Evolutionary conservation across 805 yeast species (phyloP), one percentile per base, ranked within the genome.

Genomic region (Kurtzmaniella fragi): DNA sequence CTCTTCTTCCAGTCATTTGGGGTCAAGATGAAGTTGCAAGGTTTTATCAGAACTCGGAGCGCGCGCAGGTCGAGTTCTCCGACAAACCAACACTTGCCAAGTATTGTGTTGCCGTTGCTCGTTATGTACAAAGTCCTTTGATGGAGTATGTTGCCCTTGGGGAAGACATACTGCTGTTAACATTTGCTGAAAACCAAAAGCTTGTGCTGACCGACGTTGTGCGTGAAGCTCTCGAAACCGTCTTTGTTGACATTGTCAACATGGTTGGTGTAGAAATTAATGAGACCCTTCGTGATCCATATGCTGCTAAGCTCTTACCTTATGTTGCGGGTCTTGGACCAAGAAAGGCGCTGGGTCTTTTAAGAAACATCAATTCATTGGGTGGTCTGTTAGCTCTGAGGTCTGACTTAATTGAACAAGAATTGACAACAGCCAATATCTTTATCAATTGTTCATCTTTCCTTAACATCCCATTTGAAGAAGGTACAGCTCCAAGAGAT

Each of bases 21-120:
- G 95, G 85, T 32, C 85, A 83, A 49, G 96, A 91, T 58, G 98
- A 93, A 59, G 87, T 95, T 25, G 97, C 98, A 1, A 72, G 95
- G 40, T 74, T 93, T 43, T 93, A 75, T 59, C 95, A 90, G 56
- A 78, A 80, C 54, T 86, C 96, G 0, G 73, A 70, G 29, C 73
- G 87, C 41, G 95, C 95, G 0, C 66, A 63, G 5, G 69, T 71
- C 34, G 98, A 93, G 58, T 85, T 84, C 54, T 80, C 95, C 8
- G 95, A 86, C 55, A 84, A 85, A 46, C 80, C 96, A 1, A 73
- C 85, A 2, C 71, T 89, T 44, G 82, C 82, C 10, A 79, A 84
- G 52, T 93, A 91, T 63, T 82, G 93, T 61, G 80, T 90, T 45
- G 96, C 88, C 8, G 70, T 91, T 46, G 98, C 95, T 8, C 80